These are phyloP conservation scores for Colletotrichum sp. DNA, from an alignment of 2,329 filamentous ascomycete genomes.

Conservation along the genomic window DNA sequence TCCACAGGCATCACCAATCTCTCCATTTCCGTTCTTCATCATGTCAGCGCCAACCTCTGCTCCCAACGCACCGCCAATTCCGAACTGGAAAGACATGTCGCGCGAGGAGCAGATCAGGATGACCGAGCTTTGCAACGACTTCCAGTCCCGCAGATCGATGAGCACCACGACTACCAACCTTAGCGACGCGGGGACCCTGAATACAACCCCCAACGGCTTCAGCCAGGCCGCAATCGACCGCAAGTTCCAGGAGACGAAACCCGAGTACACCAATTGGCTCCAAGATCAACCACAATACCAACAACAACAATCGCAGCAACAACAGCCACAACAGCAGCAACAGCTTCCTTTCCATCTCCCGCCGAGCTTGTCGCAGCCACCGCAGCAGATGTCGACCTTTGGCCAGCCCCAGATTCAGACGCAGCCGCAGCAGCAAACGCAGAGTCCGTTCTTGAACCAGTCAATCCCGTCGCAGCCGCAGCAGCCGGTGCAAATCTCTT, in stretches of 20 bases:
- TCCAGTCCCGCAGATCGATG: background rate
- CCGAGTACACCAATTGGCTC: background rate
- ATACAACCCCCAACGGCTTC: background rate
- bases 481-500: background rate
- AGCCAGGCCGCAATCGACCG: background rate
- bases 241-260: background rate
- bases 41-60: background rate
- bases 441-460: background rate
- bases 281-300: background rate
- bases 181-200: background rate
- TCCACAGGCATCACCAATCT: background rate
- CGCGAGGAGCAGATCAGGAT: background rate
- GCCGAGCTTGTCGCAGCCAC: background rate
- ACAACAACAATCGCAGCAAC: background rate
- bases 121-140: background rate
- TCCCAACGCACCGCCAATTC: background rate
- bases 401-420: background rate
- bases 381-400: background rate
- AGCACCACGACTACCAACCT: background rate
- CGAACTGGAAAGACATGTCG: background rate
- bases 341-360: background rate
- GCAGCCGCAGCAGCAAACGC: background rate
- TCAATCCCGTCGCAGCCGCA: background rate
- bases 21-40: background rate
- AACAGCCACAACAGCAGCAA: background rate